Evolutionary conservation across 768 basidiomycete species (phyloP).

Genomic region (Hemileccinum impolitum): DNA sequence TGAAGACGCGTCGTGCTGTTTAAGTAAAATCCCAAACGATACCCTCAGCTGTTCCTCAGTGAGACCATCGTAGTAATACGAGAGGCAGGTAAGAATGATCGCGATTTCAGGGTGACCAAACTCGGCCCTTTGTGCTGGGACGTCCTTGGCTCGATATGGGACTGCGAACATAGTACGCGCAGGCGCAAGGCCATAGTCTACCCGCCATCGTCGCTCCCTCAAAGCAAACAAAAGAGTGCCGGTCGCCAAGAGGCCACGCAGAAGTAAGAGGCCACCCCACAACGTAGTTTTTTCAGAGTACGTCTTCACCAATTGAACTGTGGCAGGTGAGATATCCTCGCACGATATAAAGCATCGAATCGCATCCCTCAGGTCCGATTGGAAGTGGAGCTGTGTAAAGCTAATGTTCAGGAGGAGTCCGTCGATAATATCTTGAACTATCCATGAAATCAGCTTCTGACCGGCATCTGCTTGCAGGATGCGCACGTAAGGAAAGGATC

Average conservation of each 20-base stretch:
- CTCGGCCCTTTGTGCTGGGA: slow-evolving; percentile 20
- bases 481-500: slow-evolving; percentile 9
- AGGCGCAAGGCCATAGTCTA: slow-evolving; percentile 19
- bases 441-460: not conserved
- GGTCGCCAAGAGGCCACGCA: slow-evolving; percentile 23
- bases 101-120: slow-evolving; percentile 27
- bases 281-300: too few species aligned
- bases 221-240: slow-evolving; percentile 20
- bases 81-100: slow-evolving; percentile 10
- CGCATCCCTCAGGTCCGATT: not conserved
- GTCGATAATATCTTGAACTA: slow-evolving; percentile 7
- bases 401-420: slow-evolving; percentile 7
- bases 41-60: slow-evolving; percentile 14
- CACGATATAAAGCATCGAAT: slow-evolving; percentile 13
- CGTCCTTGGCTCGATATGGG: slow-evolving; percentile 27
- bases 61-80: slow-evolving; percentile 27
- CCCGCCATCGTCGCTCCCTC: slow-evolving; percentile 24
- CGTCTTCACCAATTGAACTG: too few species aligned
- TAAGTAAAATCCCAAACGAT: slow-evolving; percentile 15
- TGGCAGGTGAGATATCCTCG: slow-evolving; percentile 2
- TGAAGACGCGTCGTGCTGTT: slow-evolving; percentile 16
- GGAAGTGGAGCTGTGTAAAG: not conserved
- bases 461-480: slow-evolving; percentile 4
- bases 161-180: slow-evolving; percentile 22
- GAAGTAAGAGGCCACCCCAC: too few species aligned